Conservation (phyloP, 306 rosid genomes). For the Delonix regia region DNA sequence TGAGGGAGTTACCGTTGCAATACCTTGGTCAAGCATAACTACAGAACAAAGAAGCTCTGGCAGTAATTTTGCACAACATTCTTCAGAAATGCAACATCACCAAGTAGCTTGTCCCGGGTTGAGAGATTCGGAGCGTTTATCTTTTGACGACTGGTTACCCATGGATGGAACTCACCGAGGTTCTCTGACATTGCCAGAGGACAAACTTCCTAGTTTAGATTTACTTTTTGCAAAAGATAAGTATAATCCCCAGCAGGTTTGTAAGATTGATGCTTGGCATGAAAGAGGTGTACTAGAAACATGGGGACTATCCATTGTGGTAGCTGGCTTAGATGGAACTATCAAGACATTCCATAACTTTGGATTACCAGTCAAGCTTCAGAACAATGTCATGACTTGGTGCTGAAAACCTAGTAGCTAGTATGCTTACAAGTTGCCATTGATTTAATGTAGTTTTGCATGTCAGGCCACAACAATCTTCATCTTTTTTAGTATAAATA, state of each 20-base stretch:
- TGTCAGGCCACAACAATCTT: conserved; percentile 24
- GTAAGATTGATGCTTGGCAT: not conserved
- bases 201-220: conserved; percentile 61
- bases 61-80: not conserved
- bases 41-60: conserved; percentile 27
- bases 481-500: conserved; percentile 14
- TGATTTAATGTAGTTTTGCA: conserved; percentile 38
- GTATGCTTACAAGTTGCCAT: conserved; percentile 10
- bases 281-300: conserved; percentile 42
- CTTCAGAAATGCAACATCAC: conserved; percentile 26
- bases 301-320: conserved; percentile 76
- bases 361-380: conserved; percentile 73
- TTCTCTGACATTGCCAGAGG: conserved; percentile 75
- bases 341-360: conserved; percentile 79
- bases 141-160: conserved; percentile 61
- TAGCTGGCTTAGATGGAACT: conserved; percentile 66
- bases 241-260: conserved; percentile 17
- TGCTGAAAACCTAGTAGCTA: not conserved
- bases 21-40: conserved; percentile 63
- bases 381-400: conserved; percentile 26
- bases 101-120: conserved; percentile 29
- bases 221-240: conserved; percentile 39
- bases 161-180: conserved; percentile 53
- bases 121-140: conserved; percentile 50
- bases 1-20: conserved; percentile 62